Evolutionary conservation across 306 rosid species (phyloP).

Genomic region (Lablab purpureus): DNA sequence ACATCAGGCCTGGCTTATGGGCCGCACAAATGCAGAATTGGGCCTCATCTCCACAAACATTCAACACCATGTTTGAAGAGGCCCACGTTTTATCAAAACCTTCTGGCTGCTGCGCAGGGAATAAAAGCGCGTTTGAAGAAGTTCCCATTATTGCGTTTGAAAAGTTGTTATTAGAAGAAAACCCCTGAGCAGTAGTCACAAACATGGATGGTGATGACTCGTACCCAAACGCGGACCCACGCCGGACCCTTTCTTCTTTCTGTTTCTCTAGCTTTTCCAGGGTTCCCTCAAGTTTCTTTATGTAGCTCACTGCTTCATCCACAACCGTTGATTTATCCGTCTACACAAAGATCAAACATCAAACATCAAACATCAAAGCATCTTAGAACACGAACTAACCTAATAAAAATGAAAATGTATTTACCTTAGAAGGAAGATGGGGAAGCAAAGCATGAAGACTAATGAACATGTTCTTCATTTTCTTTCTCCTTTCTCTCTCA

Average conservation of each 20-base stretch:
- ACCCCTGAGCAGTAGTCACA: slow-evolving; percentile 50
- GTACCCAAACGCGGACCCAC: not conserved
- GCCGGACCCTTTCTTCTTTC: slow-evolving; percentile 58
- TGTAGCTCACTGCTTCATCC: slow-evolving; percentile 74
- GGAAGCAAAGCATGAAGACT: slow-evolving; percentile 88
- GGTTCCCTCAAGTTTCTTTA: slow-evolving; percentile 51
- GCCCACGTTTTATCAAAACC: slow-evolving; percentile 64
- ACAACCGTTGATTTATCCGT: slow-evolving; percentile 73
- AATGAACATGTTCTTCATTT: slow-evolving; percentile 79
- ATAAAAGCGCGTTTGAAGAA: slow-evolving; percentile 39
- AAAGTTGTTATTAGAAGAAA: slow-evolving; percentile 31
- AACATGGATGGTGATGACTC: slow-evolving; percentile 36
- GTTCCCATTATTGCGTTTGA: not conserved
- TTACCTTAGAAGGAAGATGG: slow-evolving; percentile 79
- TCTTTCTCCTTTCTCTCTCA: slow-evolving; percentile 89
- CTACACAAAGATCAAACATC: slow-evolving; percentile 34
- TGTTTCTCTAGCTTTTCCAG: slow-evolving; percentile 58
- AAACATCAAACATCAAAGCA: not conserved
- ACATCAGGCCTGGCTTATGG: slow-evolving; percentile 56
- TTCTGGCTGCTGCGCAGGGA: not conserved
- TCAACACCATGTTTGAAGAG: slow-evolving; percentile 62
- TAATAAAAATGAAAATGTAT: not conserved
- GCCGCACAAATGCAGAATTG: slow-evolving; percentile 60
- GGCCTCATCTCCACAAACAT: slow-evolving; percentile 68
- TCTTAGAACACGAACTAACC: not conserved